Base-by-base conservation (phyloP, 257 asterid genomes). In the Petrea volubilis region DNA sequence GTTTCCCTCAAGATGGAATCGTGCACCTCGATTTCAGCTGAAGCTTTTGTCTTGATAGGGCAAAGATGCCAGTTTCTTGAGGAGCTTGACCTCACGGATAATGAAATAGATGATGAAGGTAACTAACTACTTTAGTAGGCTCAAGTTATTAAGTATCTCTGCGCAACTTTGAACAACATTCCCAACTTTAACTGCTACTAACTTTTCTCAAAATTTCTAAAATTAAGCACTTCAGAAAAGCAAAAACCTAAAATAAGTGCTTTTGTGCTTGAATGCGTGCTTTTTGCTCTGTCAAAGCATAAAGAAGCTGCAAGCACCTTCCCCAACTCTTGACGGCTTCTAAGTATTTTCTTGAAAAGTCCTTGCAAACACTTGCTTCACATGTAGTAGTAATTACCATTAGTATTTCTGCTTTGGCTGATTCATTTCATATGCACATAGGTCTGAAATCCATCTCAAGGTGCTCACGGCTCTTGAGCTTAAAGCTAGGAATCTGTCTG, bases 11-110 rank as follows among this genome's bases (percentile, higher is more conserved):
- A 78, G 84, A 91, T 94, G 99, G 96, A 93, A 67, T 89, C 97
- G 1, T 94, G 97, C 81, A 60, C 87, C 43, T 78, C 55, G 63
- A 81, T 90, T 74, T 66, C 74, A 6, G 78, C 78, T 1, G 88
- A 84, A 66, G 97, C 93, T 11, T 90, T 88, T 76, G 78, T 87
- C 60, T 81, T 83, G 81, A 82, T 93, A 51, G 99, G 99, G 78
- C 91, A 83, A 63, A 64, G 87, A 14, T 91, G 97, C 75, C 89
- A 34, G 17, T 77, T 81, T 61, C 83, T 94, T 5, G 97, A 91
- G 86, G 99, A 94, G 77, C 92, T 94, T 46, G 97, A 91, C 79
- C 74, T 94, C 51, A 89, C 97, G 6, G 96, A 94, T 70, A 94
- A 85, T 50, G 95, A 89, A 80, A 76, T 94, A 28, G 95, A 90